Conservation (phyloP, 306 rosid genomes). For the Lathyrus aphaca region DNA sequence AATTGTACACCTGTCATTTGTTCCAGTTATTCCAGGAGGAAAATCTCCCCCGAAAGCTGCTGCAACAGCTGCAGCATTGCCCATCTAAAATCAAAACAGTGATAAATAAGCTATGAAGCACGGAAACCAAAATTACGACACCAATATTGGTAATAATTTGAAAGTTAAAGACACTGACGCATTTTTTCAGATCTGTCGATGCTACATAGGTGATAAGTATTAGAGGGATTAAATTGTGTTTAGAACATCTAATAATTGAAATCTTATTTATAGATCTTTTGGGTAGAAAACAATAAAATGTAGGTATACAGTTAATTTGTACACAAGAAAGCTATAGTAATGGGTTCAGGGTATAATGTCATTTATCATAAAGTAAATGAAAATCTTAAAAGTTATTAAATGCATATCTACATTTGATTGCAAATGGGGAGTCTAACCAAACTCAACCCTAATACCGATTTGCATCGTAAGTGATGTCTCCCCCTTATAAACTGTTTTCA, state of each 20-base stretch:
- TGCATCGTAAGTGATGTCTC: too few species aligned
- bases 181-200: too few species aligned
- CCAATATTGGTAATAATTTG: too few species aligned
- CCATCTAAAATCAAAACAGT: slow-evolving; percentile 60
- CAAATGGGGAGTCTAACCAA: too few species aligned
- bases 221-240: not conserved
- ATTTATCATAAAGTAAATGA: slow-evolving; percentile 21
- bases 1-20: slow-evolving; percentile 94
- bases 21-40: slow-evolving; percentile 97
- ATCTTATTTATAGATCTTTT: not conserved
- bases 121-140: too few species aligned
- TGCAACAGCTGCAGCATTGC: slow-evolving; percentile 87
- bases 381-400: not conserved
- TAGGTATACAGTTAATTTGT: not conserved
- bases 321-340: not conserved
- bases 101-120: too few species aligned
- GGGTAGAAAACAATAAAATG: not conserved
- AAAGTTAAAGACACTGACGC: too few species aligned
- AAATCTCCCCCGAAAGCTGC: slow-evolving; percentile 95
- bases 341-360: slow-evolving; percentile 9
- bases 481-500: too few species aligned
- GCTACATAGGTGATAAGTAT: not conserved
- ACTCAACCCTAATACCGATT: too few species aligned
- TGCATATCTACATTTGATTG: not conserved
- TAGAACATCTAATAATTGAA: not conserved